phyloP scores from a whole-genome alignment of 805 yeast species.

The Wickerhamomyces sydowiorum region DNA sequence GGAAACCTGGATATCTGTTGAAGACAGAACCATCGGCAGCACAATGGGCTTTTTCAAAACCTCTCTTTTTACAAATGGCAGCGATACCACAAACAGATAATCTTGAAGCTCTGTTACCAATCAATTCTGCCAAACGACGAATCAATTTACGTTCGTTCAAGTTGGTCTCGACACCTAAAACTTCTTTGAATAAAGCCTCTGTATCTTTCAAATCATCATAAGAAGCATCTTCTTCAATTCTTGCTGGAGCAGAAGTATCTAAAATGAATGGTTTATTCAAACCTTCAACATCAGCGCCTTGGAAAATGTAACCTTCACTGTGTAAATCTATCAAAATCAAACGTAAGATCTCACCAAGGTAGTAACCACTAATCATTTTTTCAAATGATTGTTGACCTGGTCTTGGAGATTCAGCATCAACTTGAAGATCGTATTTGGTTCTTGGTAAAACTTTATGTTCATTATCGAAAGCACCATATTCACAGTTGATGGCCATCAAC shows the following conservation, averaged over 20 bases:
- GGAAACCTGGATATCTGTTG: constrained; percentile 90
- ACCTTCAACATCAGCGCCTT: constrained; percentile 58
- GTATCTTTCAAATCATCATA: constrained; percentile 70
- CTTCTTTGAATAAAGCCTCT: constrained; percentile 53
- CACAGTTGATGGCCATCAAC: constrained; percentile 96
- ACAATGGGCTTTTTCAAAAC: constrained; percentile 69
- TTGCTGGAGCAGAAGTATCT: constrained; percentile 87
- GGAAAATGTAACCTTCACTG: constrained; percentile 60
- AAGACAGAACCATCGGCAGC: constrained; percentile 98
- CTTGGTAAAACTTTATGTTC: constrained; percentile 82
- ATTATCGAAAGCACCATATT: constrained; percentile 96
- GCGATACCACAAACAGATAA: constrained; percentile 93
- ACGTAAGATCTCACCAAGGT: constrained; percentile 88
- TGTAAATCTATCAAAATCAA: constrained; percentile 70
- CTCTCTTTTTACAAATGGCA: constrained; percentile 86
- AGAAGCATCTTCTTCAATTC: constrained; percentile 83
- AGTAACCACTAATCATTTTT: constrained; percentile 96
- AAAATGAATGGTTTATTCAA: constrained; percentile 62
- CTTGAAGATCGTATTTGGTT: constrained; percentile 76
- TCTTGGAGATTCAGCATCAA: constrained; percentile 86
- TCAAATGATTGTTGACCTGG: constrained; percentile 95
- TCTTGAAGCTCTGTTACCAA: constrained; percentile 91
- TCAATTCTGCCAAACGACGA: constrained; percentile 76
- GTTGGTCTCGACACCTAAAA: constrained; percentile 61
- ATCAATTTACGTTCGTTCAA: constrained; percentile 75